Base-by-base conservation (phyloP, 306 rosid genomes). In the Lathyrus aphaca region DNA sequence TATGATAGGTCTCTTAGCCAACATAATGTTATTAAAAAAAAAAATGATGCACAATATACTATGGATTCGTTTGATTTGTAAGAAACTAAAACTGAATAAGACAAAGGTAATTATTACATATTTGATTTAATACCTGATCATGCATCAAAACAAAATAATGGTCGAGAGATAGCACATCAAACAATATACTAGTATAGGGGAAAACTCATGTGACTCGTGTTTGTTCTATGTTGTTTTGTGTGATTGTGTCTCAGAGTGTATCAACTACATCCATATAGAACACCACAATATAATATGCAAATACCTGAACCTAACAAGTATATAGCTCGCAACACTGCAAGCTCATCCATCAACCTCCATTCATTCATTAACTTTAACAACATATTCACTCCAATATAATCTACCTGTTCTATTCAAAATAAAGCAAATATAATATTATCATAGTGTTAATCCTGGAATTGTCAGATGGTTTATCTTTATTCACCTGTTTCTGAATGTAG, bases 321-420 rank as follows among this genome's bases (percentile, higher is more conserved):
- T 79, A 94, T 90, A 71, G 97, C 96, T 43, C 98, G 89, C 82
- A 94, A 74, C 58, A 94, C 97, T 35, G 92, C 89, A 61, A 94
- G 95, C 80, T 94, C 97, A 64, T 90, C 98, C 96, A 94, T 94
- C 87, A 94, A 87, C 65, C 87, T 88, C 98, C 98, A 94, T 67
- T 85, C 97, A 17, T 87, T 82, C 98, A 94, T 90, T 86, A 94
- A 80, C 85, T 90, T 94, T 16, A 79, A 81, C 77, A 94, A 78
- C 73, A 94, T 86, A 82, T 86, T 86, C 66, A 77, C 86, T 76
- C 98, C 98, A 68, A 90, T 79, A 74, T 82, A 88, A 76, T 94
- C 97, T 75, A 94, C 95, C 98, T 90, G 77, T 38, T 38, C 61
- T 68, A 77, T 35, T 76, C 45, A 74, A 61, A 83, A 72, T 54